Evolutionary conservation across 2,329 filamentous ascomycete species (phyloP), one percentile per base, ranked within the genome.

Genomic region (Thelonectria olida): DNA sequence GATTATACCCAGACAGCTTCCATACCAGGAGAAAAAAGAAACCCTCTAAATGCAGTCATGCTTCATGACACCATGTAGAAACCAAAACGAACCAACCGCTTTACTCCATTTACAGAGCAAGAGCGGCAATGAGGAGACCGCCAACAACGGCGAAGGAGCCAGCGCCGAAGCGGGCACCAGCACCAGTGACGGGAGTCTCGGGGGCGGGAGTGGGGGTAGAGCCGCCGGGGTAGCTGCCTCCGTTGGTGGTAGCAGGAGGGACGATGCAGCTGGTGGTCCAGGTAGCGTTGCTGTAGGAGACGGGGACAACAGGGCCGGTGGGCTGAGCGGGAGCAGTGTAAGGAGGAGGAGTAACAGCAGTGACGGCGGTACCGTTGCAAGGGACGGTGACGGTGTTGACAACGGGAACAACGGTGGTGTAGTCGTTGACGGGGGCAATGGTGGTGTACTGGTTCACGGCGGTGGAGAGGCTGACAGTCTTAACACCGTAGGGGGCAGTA

Each of bases 91-190:
- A 55, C 57, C 48, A 56, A 45, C 53, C 48, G 39, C 44, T 58
- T 54, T 55, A 51, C 61, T 51, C 56, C 56, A 54, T 71, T 81
- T 79, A 84, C 73, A 83, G 73, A 69, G 78, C 80, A 51, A 83
- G 63, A 63, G 77, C 64, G 62, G 80, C 80, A 62, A 79, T 72
- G 62, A 77, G 76, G 23, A 82, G 67, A 67, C 77, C 79, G 65
- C 73, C 79, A 58, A 81, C 49, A 22, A 79, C 64, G 61, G 77
- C 78, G 51, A 81, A 50, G 36, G 77, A 75, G 66, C 75, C 78
- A 25, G 75, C 77, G n/a, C 72, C 76, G 34, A 76, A 62, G 59
- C 72, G 75, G 58, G 68, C 67, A 60, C 68, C 75, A 58, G 65
- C 72, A 58, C 55, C 66, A 41, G 62, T 57, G 61, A 55, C 47